A percentile compares a stretch with the other conserved stretches of the same genome.
Evolutionary conservation across 768 basidiomycete genomes (phyloP).

Genomic region (Cystobasidium ongulense): DNA sequence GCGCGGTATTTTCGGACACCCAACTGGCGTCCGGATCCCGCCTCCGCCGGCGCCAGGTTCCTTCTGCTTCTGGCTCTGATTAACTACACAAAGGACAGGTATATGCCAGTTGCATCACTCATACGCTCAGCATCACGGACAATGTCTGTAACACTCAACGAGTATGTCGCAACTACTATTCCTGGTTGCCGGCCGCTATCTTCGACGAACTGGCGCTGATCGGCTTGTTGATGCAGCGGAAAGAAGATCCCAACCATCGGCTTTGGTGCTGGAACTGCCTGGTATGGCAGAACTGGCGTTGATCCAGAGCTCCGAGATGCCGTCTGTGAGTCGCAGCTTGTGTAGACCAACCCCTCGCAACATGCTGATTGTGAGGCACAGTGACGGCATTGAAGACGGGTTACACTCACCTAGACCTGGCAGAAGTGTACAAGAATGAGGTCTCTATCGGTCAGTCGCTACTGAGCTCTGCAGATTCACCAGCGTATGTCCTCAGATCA

Average conservation of each 20-base stretch:
- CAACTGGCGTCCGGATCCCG: too few relatives aligned
- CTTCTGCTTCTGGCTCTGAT: too few relatives aligned
- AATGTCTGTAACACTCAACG: conserved; percentile 23
- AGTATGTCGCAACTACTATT: background rate
- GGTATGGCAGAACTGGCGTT: conserved; percentile 25
- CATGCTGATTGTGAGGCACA: background rate
- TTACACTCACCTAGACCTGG: conserved; percentile 25
- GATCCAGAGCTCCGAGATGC: conserved; percentile 19
- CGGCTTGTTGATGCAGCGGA: background rate
- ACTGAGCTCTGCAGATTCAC: too few relatives aligned
- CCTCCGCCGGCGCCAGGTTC: too few relatives aligned
- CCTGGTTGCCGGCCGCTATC: background rate
- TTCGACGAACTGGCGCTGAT: background rate
- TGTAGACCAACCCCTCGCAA: too few relatives aligned
- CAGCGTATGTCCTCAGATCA: too few relatives aligned
- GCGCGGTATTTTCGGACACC: too few relatives aligned
- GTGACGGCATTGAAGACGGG: conserved; percentile 17
- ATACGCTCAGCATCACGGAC: background rate
- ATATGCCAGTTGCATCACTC: background rate
- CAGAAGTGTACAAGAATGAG: conserved; percentile 19
- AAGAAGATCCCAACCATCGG: conserved; percentile 6
- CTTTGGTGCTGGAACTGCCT: conserved; percentile 18
- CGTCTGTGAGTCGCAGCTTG: conserved; percentile 7
- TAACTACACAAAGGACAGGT: too few relatives aligned
- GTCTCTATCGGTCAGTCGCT: conserved; percentile 7